Base-by-base conservation (phyloP, 2,329 filamentous ascomycete species). In the Penicillium verrucosum region DNA sequence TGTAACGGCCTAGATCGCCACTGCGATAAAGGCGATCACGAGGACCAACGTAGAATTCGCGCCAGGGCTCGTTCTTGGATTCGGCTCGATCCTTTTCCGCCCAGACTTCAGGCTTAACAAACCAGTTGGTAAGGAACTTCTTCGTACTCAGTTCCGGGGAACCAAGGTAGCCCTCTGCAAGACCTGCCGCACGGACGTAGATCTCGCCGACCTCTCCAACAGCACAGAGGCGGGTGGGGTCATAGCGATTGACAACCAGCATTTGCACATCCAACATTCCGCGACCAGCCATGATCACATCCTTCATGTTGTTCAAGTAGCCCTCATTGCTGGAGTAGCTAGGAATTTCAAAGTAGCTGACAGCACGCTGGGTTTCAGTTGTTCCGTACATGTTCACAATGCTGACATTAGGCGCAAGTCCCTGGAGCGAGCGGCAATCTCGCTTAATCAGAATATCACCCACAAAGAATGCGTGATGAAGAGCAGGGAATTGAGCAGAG, bases 211-310 rank as follows among this genome's bases (percentile, higher is more conserved):
- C 84, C 70, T 96, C 89, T 8, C 92, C 92, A 25, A 94, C 80
- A 42, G 82, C 83, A 72, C 92, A 97, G 18, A 95, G 77, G 65
- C 84, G 86, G 59, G 79, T 87, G 36, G 80, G 79, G 62, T 88
- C 82, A 61, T 81, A 82, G 16, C 86, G 87, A 72, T 90, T 83
- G 16, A 97, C 89, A 3, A 97, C 88, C 1, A 97, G 80, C 34
- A 97, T 80, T 72, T 97, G 92, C 1, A 97, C 92, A 66, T 96
- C 85, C 64, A 89, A 76, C 87, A 97, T 97, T 23, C 93, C 92
- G 70, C 82, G 83, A 11, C 92, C 92, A 21, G 88, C 92, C 4
- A 92, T 91, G 45, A 97, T 87, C 25, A 88, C 87, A 64, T 96
- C 89, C 62, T 83, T 83, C 73, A 90, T 81, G 27, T 77, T 80